Evolutionary conservation across 202 grass and related monocot species (phyloP).

Genomic region (Musa balbisiana): DNA sequence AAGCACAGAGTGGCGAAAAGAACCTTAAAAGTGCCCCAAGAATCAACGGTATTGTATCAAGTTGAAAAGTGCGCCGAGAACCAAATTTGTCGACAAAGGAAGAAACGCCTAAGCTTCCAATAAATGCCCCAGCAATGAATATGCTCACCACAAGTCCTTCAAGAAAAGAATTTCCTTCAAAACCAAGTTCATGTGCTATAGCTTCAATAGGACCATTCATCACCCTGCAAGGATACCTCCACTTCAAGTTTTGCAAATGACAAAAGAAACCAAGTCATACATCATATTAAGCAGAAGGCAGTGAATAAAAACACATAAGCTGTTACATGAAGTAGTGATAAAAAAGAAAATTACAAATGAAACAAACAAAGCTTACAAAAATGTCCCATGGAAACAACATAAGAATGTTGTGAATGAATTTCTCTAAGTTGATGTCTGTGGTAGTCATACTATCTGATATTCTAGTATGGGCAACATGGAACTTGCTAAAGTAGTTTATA

Average conservation of each 20-base stretch:
- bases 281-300: neutral
- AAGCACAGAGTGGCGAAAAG: conserved; percentile 15
- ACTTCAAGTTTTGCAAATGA: neutral
- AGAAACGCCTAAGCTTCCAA: conserved; percentile 73
- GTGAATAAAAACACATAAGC: neutral
- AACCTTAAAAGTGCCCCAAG: conserved; percentile 82
- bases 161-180: conserved; percentile 85
- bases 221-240: conserved; percentile 48
- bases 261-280: neutral
- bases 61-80: conserved; percentile 80
- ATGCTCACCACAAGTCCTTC: conserved; percentile 98
- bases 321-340: neutral
- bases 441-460: too few species aligned
- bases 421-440: neutral
- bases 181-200: conserved; percentile 77
- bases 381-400: too few species aligned
- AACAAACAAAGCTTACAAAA: too few species aligned
- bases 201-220: conserved; percentile 98
- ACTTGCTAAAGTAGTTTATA: too few species aligned
- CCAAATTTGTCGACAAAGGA: conserved; percentile 78
- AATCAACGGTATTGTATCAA: conserved; percentile 77
- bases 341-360: neutral
- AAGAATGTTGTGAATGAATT: too few species aligned
- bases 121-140: conserved; percentile 88
- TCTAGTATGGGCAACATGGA: too few species aligned